Base-by-base conservation (phyloP, 768 basidiomycete genomes). In the Rhodotorula paludigena region DNA sequence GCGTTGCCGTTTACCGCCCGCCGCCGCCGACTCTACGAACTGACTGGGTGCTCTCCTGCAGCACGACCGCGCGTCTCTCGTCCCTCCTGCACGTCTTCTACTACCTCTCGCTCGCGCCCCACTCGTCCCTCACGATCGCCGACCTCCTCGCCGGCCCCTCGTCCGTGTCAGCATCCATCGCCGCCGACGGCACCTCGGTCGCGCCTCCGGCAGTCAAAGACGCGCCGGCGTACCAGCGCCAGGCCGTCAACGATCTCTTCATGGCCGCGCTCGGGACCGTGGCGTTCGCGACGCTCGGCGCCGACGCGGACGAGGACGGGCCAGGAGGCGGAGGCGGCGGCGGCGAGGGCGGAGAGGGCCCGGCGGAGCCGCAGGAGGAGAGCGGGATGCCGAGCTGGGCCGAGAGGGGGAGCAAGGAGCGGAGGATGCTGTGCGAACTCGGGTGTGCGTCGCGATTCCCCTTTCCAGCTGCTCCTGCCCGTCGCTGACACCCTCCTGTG, bases 311-410 rank as follows among this genome's bases (percentile, higher is more conserved):
- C n/a, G n/a, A n/a, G n/a, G n/a, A n/a, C n/a, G n/a, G n/a, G n/a
- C n/a, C n/a, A n/a, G n/a, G n/a, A n/a, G n/a, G n/a, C n/a, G n/a
- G n/a, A n/a, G n/a, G 36, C 11, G 52, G 42, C 35, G 11, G 32
- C 0, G 16, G 25, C 5, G 33, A 45, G 30, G 25, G 32, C 25
- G 58, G n/a, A 5, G 39, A 35, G 33, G 32, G 28, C 45, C 30
- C 33, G 30, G 52, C 16, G 8, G 52, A 36, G 11, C 25, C 25
- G 33, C 21, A 36, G 33, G 52, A 28, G 18, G 67, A 68, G 23
- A 39, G 45, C 4, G 35, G 42, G n/a, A 36, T 68, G 38, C 71
- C 71, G 51, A 64, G 63, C n/a, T 72, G 71, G 71, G 56, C 63
- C 20, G 54, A 58, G 45, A 10, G 38, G 41, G 51, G 49, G 41